Percentiles rank a stretch among this genome's conserved stretches.
Evolutionary conservation across 768 basidiomycete species (phyloP).

Genomic region (Paxillus involutus): DNA sequence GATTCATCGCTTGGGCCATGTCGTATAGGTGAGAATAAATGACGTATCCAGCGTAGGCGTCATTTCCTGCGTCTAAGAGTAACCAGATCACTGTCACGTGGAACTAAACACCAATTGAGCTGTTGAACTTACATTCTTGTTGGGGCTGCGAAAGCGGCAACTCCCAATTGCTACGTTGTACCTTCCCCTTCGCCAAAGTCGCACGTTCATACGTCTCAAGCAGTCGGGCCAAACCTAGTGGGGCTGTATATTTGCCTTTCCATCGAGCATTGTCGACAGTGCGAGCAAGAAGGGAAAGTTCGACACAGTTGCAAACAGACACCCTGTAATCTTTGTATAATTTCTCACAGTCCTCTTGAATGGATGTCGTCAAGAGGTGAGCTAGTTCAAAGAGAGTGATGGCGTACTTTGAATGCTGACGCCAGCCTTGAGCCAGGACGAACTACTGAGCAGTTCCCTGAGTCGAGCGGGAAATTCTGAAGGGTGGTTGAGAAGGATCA

Average conservation of each 20-base stretch:
- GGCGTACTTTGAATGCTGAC: slow-evolving; percentile 68
- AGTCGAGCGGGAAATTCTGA: slow-evolving; percentile 57
- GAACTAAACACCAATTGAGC: neutral
- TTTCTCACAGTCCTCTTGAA: slow-evolving; percentile 66
- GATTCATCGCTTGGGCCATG: slow-evolving; percentile 41
- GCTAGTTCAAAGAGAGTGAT: neutral
- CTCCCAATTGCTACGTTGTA: slow-evolving; percentile 76
- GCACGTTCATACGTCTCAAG: slow-evolving; percentile 59
- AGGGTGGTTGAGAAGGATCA: slow-evolving; percentile 13
- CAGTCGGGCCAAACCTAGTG: slow-evolving; percentile 65
- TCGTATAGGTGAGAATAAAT: slow-evolving; percentile 47
- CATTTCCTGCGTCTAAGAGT: slow-evolving; percentile 64
- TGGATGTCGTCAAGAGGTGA: slow-evolving; percentile 3
- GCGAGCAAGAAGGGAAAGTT: slow-evolving; percentile 67
- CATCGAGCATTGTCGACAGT: slow-evolving; percentile 69
- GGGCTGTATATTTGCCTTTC: slow-evolving; percentile 65
- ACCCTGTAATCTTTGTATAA: slow-evolving; percentile 47
- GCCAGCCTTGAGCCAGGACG: slow-evolving; percentile 63
- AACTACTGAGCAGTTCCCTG: slow-evolving; percentile 48
- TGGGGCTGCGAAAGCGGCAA: slow-evolving; percentile 41
- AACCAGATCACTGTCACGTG: slow-evolving; percentile 4
- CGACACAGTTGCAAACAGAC: slow-evolving; percentile 54
- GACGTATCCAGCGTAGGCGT: slow-evolving; percentile 62
- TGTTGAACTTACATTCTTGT: slow-evolving; percentile 54
- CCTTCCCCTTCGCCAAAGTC: slow-evolving; percentile 55